phyloP scores from a whole-genome alignment of 169 alveolate genomes.

The Plasmodium cynomolgi region DNA sequence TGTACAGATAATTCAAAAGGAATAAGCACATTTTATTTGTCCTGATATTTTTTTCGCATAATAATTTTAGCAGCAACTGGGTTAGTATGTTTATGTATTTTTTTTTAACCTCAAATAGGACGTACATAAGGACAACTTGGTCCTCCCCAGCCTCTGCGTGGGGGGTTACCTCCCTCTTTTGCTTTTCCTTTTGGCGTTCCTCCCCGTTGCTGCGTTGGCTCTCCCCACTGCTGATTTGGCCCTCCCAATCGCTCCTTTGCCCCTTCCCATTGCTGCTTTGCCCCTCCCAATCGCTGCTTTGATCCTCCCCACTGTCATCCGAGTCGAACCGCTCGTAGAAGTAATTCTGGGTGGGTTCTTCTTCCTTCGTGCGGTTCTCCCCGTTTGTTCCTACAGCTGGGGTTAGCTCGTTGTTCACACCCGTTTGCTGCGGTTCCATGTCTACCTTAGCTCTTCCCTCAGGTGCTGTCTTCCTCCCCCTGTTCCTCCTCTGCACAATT shows the following conservation, averaged over 20 bases:
- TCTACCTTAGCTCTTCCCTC: not conserved
- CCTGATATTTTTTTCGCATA: conserved; percentile 66
- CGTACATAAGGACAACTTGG: conserved; percentile 6
- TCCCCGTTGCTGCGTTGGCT: not conserved
- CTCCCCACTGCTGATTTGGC: not conserved
- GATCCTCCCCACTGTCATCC: conserved; percentile 41
- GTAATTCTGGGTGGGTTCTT: not conserved
- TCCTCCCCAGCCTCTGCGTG: not conserved
- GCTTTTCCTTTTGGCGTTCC: not conserved
- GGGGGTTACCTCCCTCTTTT: not conserved
- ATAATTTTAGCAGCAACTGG: conserved; percentile 50
- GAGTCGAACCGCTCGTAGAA: conserved; percentile 35
- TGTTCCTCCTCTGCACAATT: not conserved
- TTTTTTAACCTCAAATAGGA: conserved; percentile 51
- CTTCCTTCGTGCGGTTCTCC: not conserved
- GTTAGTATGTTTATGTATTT: conserved; percentile 31
- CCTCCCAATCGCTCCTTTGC: no score
- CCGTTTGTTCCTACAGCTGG: not conserved
- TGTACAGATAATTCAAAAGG: conserved; percentile 48
- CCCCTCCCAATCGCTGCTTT: not conserved
- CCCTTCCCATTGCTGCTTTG: not conserved
- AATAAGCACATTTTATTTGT: conserved; percentile 66
- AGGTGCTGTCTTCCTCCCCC: not conserved
- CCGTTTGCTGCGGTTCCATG: not conserved
- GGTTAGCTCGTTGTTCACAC: not conserved